phyloP scores from a whole-genome alignment of 2,329 filamentous ascomycete species.

The Sphaerulina populicola region DNA sequence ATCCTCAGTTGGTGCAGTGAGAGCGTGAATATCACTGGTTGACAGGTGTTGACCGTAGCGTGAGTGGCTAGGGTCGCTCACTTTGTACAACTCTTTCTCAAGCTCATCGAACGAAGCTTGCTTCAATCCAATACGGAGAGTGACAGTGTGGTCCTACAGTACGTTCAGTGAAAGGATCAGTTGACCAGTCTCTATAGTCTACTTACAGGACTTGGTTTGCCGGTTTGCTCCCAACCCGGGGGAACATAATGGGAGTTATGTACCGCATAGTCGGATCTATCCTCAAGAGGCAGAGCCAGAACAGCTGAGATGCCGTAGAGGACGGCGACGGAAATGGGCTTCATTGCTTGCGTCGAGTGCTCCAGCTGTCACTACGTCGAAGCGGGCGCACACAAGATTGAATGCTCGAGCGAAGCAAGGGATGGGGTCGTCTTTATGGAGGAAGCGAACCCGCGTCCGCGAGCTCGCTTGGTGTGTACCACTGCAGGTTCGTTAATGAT shows the following conservation, averaged over 20 bases:
- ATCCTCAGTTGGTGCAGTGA: slow-evolving; percentile 47
- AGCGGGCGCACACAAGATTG: not conserved
- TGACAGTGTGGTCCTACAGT: slow-evolving; percentile 12
- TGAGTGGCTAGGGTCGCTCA: slow-evolving; percentile 53
- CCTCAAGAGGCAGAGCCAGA: slow-evolving; percentile 13
- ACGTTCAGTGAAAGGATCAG: slow-evolving; percentile 1
- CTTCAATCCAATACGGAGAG: slow-evolving; percentile 24
- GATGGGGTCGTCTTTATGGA: not conserved
- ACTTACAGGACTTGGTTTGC: slow-evolving; percentile 15
- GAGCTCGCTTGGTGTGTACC: not conserved
- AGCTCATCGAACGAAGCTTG: slow-evolving; percentile 32
- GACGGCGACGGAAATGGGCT: slow-evolving; percentile 1
- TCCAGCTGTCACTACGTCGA: not conserved
- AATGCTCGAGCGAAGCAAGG: slow-evolving; percentile 1
- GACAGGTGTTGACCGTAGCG: slow-evolving; percentile 51
- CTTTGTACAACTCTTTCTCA: slow-evolving; percentile 51
- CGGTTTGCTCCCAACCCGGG: slow-evolving; percentile 15
- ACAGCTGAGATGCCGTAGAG: slow-evolving; percentile 2
- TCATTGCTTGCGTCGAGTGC: not conserved
- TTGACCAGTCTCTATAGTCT: not conserved
- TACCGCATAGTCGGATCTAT: slow-evolving; percentile 15
- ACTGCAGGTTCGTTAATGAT: not conserved
- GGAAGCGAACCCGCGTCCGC: not conserved
- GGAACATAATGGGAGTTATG: slow-evolving; percentile 18
- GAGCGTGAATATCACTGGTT: slow-evolving; percentile 49